A percentile compares a stretch with the other conserved stretches of the same genome.
These are phyloP conservation scores for Exobasidium cylindrosporum DNA, from an alignment of 1,284 basidiomycete species.

Conservation along the genomic window DNA sequence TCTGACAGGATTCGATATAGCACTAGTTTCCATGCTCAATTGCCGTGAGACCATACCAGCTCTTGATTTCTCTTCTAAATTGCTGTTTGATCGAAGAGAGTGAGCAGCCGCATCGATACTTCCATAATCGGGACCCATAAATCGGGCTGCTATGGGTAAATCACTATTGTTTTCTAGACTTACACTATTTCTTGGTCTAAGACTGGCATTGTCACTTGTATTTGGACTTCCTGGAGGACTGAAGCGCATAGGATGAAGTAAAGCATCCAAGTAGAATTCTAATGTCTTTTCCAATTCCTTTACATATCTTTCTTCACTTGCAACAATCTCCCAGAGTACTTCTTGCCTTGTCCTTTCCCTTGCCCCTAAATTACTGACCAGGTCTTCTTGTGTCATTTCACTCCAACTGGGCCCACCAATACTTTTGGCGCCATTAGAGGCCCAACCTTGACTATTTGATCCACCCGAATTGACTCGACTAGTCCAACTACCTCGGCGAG, in stretches of 20 bases:
- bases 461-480: background rate
- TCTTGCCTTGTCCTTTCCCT: constrained; percentile 93
- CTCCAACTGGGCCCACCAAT: constrained; percentile 70
- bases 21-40: background rate
- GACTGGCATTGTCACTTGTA: background rate
- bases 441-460: constrained; percentile 11
- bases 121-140: constrained; percentile 25
- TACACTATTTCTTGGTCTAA: background rate
- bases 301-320: constrained; percentile 93
- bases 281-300: constrained; percentile 83
- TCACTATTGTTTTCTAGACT: constrained; percentile 13
- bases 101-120: background rate
- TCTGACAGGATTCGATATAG: background rate
- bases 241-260: constrained; percentile 73
- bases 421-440: constrained; percentile 13
- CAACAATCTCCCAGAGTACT: constrained; percentile 95
- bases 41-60: background rate
- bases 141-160: constrained; percentile 41
- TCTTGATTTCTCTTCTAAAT: background rate
- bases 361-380: constrained; percentile 86
- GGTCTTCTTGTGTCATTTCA: constrained; percentile 88
- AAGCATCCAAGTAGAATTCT: constrained; percentile 83
- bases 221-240: constrained; percentile 15
- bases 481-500: constrained; percentile 23
- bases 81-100: background rate